Base-by-base conservation (phyloP, 208 protist species). In the Polymyxa betae region DNA sequence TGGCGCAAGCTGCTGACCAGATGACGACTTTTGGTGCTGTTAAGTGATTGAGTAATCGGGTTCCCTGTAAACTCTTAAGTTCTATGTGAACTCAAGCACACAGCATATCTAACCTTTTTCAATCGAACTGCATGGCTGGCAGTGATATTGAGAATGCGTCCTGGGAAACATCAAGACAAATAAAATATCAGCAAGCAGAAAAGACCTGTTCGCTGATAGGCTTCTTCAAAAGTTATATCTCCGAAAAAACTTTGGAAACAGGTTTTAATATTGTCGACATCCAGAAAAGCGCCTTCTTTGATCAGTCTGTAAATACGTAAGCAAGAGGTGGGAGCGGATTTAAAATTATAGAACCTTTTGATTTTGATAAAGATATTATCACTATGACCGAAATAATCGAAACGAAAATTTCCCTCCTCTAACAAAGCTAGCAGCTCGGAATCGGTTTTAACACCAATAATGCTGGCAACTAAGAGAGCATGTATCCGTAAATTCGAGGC, bases 21-120 rank as follows among this genome's bases (percentile, higher is more conserved):
- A 89, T 45, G 16, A 89, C 88, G 88, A 89, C 88, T 38, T 44
- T 5, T 20, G 88, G 88, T 32, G 88, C 88, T 77, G 88, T 89
- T 32, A 89, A 44, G 45, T 89, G 54, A 45, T 89, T 89, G 1
- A 89, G 88, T n/a, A 89, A 45, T 20, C 88, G 88, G 12, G 88
- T 35, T 35, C 72, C 72, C 72, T 60, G n/a, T n/a, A n/a, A n/a
- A n/a, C n/a, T n/a, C n/a, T n/a, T 60, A 29, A 29, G 49, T 60
- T 60, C 12, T 5, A 60, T 5, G 49, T 60, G 49, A 60, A 24
- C 5, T 60, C 12, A 60, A 60, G 49, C 49, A 60, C 49, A 29
- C 49, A 60, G 5, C 5, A 60, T 60, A 60, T 60, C 49, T 29
- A 60, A 60, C 49, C 24, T 82, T 82, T 43, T 82, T 82, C n/a